Conservation (phyloP, 2,329 filamentous ascomycete species). For the Colletotrichum paranaense region DNA sequence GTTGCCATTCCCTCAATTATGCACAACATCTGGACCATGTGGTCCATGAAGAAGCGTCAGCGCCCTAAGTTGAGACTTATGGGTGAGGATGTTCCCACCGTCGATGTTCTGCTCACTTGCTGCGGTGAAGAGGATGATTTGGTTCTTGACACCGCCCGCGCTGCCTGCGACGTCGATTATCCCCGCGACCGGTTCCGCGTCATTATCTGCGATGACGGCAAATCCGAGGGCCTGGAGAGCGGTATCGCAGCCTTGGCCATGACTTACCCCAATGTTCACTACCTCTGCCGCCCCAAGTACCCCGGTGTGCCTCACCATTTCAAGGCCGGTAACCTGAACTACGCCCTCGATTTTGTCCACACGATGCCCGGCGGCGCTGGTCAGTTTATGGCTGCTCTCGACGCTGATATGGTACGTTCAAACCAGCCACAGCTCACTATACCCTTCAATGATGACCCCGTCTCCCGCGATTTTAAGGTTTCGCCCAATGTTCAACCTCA, state of each 20-base stretch:
- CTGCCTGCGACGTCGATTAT: slow-evolving; percentile 66
- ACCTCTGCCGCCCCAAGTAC: slow-evolving; percentile 62
- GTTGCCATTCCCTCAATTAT: slow-evolving; percentile 65
- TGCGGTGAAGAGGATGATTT: slow-evolving; percentile 68
- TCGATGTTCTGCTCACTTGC: slow-evolving; percentile 68
- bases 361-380: slow-evolving; percentile 65
- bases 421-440: not conserved
- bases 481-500: not conserved
- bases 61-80: slow-evolving; percentile 64
- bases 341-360: slow-evolving; percentile 63
- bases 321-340: slow-evolving; percentile 74
- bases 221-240: slow-evolving; percentile 54
- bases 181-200: slow-evolving; percentile 64
- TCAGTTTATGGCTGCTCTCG: slow-evolving; percentile 71
- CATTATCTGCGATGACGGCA: slow-evolving; percentile 66
- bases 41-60: slow-evolving; percentile 64
- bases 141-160: slow-evolving; percentile 67
- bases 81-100: slow-evolving; percentile 61
- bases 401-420: slow-evolving; percentile 70
- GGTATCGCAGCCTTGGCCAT: slow-evolving; percentile 50
- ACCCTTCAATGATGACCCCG: slow-evolving; percentile 17
- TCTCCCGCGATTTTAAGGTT: not conserved
- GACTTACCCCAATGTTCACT: slow-evolving; percentile 61
- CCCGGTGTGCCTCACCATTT: slow-evolving; percentile 65
- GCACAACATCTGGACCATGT: slow-evolving; percentile 69